These are phyloP conservation scores for Phytophthora boehmeriae DNA, from an alignment of 352 stramenopile genomes.

Conservation along the genomic window DNA sequence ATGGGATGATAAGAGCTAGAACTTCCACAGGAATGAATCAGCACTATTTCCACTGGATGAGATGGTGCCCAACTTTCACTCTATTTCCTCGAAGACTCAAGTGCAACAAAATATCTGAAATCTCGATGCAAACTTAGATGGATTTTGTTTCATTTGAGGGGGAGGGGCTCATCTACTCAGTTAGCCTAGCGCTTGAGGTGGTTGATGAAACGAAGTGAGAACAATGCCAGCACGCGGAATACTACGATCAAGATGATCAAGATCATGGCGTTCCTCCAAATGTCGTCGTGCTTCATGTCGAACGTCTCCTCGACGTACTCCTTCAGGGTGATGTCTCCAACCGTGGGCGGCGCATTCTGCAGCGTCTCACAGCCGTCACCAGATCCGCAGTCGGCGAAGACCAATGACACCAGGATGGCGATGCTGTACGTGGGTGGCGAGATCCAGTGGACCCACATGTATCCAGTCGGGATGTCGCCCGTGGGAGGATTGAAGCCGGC, in stretches of 20 bases:
- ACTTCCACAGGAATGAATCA: no score
- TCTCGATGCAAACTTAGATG: no score
- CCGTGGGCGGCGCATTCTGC: conserved; percentile 29
- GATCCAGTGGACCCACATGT: conserved; percentile 70
- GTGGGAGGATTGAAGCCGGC: conserved; percentile 53
- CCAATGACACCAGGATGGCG: conserved; percentile 37
- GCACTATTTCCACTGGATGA: no score
- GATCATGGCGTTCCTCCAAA: conserved; percentile 36
- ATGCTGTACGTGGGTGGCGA: conserved; percentile 54
- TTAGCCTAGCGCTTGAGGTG: conserved; percentile 48
- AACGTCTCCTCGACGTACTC: conserved; percentile 46
- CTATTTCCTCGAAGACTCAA: no score
- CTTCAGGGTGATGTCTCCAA: conserved; percentile 46
- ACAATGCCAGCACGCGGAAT: conserved; percentile 53
- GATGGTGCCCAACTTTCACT: no score
- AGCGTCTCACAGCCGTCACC: conserved; percentile 31
- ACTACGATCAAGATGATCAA: conserved; percentile 46
- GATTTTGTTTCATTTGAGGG: no score
- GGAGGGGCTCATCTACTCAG: no score
- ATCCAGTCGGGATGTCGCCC: conserved; percentile 44
- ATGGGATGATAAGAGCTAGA: no score
- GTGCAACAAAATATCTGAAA: no score
- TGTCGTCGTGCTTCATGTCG: conserved; percentile 41
- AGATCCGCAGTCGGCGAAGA: conserved; percentile 43
- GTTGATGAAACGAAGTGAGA: conserved; percentile 57